These are phyloP conservation scores for Takashimella koratensis DNA, from an alignment of 1,284 basidiomycete species.

Conservation along the genomic window DNA sequence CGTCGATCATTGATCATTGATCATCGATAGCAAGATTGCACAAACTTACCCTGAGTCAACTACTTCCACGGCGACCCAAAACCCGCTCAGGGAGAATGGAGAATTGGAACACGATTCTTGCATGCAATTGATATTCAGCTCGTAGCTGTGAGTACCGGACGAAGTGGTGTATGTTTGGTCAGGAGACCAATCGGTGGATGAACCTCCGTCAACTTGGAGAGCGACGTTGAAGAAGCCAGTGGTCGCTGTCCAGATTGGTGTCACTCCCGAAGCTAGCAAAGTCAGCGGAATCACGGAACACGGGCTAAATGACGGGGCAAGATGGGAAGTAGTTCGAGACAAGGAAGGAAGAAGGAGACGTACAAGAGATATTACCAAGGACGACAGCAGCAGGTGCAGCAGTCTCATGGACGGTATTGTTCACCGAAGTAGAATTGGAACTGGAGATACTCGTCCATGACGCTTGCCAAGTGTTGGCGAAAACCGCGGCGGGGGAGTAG, in stretches of 20 bases:
- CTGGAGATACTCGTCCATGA: constrained; percentile 13
- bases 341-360: constrained; percentile 3
- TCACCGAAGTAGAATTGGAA: background rate
- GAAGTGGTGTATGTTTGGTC: constrained; percentile 14
- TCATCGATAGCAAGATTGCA: too few species aligned
- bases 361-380: constrained; percentile 20
- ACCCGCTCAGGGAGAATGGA: constrained; percentile 12
- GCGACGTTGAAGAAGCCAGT: constrained; percentile 8
- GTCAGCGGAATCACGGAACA: too few species aligned
- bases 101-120: constrained; percentile 5
- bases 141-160: constrained; percentile 13
- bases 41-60: too few species aligned
- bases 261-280: constrained; percentile 24
- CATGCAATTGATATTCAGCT: constrained; percentile 5
- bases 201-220: constrained; percentile 2
- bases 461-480: constrained; percentile 3
- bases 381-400: constrained; percentile 15
- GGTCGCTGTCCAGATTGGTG: constrained; percentile 14
- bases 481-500: constrained; percentile 21
- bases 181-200: constrained; percentile 7
- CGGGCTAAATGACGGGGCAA: too few species aligned
- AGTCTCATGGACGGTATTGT: constrained; percentile 11
- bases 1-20: too few species aligned
- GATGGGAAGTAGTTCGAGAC: too few species aligned
- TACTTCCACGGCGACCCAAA: too few species aligned